Percentiles rank a stretch among this genome's conserved stretches.
Evolutionary conservation across 306 rosid species (phyloP).

Genomic region (Trifolium subterraneum): DNA sequence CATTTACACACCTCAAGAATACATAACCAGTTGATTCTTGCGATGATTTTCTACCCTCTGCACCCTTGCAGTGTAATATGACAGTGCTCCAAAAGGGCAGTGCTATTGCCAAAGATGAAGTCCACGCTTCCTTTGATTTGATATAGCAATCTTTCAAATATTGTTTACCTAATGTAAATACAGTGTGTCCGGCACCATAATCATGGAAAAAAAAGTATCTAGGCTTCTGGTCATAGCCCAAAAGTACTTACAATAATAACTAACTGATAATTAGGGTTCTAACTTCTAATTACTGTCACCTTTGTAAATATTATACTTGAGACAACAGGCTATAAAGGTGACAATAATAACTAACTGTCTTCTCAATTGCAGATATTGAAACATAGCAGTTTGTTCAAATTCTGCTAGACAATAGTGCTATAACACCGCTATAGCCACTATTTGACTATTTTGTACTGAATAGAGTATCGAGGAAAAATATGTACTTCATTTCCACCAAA

Average conservation of each 20-base stretch:
- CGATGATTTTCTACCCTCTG: conserved; percentile 89
- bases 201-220: conserved; percentile 5
- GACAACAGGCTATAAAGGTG: conserved; percentile 23
- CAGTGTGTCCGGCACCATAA: conserved; percentile 74
- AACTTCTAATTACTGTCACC: too few relatives aligned
- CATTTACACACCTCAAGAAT: conserved; percentile 74
- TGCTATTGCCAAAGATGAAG: conserved; percentile 96
- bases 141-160: conserved; percentile 92
- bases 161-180: conserved; percentile 94
- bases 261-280: too few relatives aligned
- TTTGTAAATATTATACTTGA: conserved; percentile 2
- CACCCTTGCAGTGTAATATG: conserved; percentile 91
- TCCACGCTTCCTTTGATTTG: conserved; percentile 98
- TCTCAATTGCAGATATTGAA: too few relatives aligned
- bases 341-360: conserved; percentile 11
- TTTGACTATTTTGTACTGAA: too few relatives aligned
- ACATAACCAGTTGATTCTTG: conserved; percentile 94
- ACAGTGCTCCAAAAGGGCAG: conserved; percentile 93
- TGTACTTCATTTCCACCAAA: too few relatives aligned
- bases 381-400: too few relatives aligned
- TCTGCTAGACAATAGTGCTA: too few relatives aligned
- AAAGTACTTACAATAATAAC: conserved; percentile 11
- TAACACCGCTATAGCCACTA: too few relatives aligned
- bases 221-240: neutral
- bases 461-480: too few relatives aligned